Base-by-base conservation (phyloP, 257 asterid genomes). In the Galeopsis tetrahit region DNA sequence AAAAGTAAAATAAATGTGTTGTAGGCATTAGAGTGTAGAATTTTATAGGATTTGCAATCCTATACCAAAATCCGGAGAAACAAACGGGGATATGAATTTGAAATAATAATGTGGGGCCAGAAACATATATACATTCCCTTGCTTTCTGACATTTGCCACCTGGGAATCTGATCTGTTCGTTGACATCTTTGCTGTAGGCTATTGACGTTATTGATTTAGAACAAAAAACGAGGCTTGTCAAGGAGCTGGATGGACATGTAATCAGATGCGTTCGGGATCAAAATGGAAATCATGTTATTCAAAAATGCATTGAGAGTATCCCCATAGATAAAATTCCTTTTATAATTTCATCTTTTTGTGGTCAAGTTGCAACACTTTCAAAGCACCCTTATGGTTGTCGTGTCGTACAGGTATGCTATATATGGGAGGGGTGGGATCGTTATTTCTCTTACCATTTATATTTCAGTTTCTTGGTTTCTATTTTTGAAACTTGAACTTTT, bases 381-480 rank as follows among this genome's bases (percentile, higher is more conserved):
- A 88, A 81, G 83, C 95, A 88, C 82, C 92, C 95, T 38, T 88
- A 86, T 74, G 95, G 95, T 48, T 86, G 92, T 62, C 92, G 95
- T 71, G 95, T 86, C 33, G 80, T 88, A 64, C 95, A 88, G 90
- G 95, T 88, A 64, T 56, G 51, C 48, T 55, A 53, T 14, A 44
- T 11, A 9, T 17, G 3, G 57, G 51, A n/a, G 17, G 4, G 66
- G n/a, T 10, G 35, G 36, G 10, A 2, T 63, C 53, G 15, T 72
- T 17, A 35, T 52, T 55, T 15, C 57, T 56, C 57, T 53, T 53
- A 28, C n/a, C 55, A 34, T 73, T 11, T 75, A 10, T 17, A 36
- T 48, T 10, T 70, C 53, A 38, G 15, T 51, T 68, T 51, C 55
- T 36, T 68, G 32, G 14, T 32, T 63, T 60, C n/a, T 57, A 7